A percentile compares a stretch with the other conserved stretches of the same genome.
These are phyloP conservation scores for Colletotrichum melonis DNA, from an alignment of 2,329 filamentous ascomycete genomes.

Conservation along the genomic window DNA sequence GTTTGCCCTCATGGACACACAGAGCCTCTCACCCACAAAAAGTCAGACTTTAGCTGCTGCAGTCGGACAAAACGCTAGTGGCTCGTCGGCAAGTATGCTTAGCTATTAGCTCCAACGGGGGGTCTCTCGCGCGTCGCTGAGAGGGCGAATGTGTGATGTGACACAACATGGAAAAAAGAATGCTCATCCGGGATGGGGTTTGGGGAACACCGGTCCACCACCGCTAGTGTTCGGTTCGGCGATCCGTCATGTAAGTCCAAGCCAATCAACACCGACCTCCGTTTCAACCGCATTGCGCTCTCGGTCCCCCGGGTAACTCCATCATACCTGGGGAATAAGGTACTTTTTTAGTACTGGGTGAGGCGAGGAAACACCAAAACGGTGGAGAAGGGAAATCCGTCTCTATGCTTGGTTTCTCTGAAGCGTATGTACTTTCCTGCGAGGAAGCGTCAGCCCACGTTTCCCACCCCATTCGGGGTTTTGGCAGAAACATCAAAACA, in stretches of 20 bases:
- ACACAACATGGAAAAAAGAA: neutral
- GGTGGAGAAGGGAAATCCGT: neutral
- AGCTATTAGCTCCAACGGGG: slow-evolving; percentile 2
- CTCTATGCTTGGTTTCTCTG: neutral
- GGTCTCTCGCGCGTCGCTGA: too few relatives aligned
- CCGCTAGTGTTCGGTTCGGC: slow-evolving; percentile 23
- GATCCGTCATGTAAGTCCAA: slow-evolving; percentile 13
- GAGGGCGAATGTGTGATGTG: neutral
- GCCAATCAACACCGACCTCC: slow-evolving; percentile 17
- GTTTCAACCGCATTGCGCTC: slow-evolving; percentile 10
- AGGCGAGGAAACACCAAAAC: neutral
- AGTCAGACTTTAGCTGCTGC: slow-evolving; percentile 13
- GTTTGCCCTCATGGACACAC: neutral
- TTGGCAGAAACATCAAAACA: neutral
- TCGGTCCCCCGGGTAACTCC: slow-evolving; percentile 24
- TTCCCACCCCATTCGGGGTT: neutral
- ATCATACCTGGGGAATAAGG: neutral
- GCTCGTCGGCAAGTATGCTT: slow-evolving; percentile 18
- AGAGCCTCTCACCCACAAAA: neutral
- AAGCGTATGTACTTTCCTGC: neutral
- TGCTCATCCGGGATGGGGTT: slow-evolving; percentile 26
- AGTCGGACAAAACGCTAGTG: slow-evolving; percentile 2
- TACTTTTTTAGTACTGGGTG: too few relatives aligned
- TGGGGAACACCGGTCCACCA: slow-evolving; percentile 33
- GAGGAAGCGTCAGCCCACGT: neutral